Conservation (phyloP, 2,329 filamentous ascomycete genomes). For the Anthostomella pinea region DNA sequence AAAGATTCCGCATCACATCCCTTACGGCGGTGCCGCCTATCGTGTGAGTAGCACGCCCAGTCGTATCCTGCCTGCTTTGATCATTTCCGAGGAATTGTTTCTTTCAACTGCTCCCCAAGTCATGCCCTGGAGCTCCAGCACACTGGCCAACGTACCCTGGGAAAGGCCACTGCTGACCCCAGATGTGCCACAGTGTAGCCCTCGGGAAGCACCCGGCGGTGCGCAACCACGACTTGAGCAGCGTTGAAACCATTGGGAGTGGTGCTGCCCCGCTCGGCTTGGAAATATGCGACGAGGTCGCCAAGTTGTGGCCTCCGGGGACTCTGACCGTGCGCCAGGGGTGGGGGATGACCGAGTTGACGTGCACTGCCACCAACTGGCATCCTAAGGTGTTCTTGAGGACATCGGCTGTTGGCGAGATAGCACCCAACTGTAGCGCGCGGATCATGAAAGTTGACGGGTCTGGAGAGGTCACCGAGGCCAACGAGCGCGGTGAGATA, state of each 20-base stretch:
- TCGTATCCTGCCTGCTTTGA: too few relatives aligned
- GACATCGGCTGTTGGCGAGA: slow-evolving; percentile 57
- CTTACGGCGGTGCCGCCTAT: slow-evolving; percentile 72
- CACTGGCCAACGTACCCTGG: too few relatives aligned
- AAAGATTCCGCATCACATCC: slow-evolving; percentile 66
- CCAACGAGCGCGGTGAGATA: slow-evolving; percentile 63
- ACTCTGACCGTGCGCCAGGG: slow-evolving; percentile 56
- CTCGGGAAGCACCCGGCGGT: slow-evolving; percentile 69
- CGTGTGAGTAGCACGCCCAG: too few relatives aligned
- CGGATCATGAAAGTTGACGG: slow-evolving; percentile 62
- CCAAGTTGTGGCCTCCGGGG: slow-evolving; percentile 49
- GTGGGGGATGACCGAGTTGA: slow-evolving; percentile 86
- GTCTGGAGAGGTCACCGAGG: slow-evolving; percentile 45
- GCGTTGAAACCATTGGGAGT: slow-evolving; percentile 55
- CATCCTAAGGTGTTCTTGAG: slow-evolving; percentile 46
- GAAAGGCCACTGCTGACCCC: too few relatives aligned
- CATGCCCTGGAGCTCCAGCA: too few relatives aligned
- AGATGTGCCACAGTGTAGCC: too few relatives aligned
- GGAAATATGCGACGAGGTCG: slow-evolving; percentile 57
- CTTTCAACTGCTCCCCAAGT: too few relatives aligned
- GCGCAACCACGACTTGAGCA: slow-evolving; percentile 65
- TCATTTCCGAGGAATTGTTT: too few relatives aligned
- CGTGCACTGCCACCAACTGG: slow-evolving; percentile 67
- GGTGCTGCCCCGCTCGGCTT: slow-evolving; percentile 67
- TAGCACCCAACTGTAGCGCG: slow-evolving; percentile 66